phyloP scores from a whole-genome alignment of 768 basidiomycete species.

The Crucibulum laeve region DNA sequence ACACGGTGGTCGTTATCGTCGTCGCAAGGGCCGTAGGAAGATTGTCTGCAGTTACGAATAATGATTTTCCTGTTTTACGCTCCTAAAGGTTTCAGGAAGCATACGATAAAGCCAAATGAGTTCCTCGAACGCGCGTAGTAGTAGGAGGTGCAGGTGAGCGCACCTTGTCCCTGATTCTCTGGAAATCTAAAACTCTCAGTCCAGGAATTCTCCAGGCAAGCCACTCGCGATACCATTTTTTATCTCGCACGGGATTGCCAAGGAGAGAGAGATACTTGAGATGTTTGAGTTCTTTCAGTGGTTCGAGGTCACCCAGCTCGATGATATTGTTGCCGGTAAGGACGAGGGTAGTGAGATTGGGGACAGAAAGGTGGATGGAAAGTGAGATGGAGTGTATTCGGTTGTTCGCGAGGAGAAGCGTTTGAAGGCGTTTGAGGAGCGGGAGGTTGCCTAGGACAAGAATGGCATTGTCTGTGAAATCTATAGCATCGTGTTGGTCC shows the following conservation, averaged over 20 bases:
- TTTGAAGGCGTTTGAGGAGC: conserved; percentile 76
- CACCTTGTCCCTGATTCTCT: conserved; percentile 93
- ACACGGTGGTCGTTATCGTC: conserved; percentile 69
- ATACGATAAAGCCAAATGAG: conserved; percentile 9
- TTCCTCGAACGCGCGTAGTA: conserved; percentile 18
- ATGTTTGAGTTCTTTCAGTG: conserved; percentile 68
- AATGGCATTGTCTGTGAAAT: conserved; percentile 91
- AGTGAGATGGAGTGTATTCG: conserved; percentile 80
- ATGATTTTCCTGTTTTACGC: conserved; percentile 63
- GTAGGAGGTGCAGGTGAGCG: conserved; percentile 39
- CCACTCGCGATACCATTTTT: conserved; percentile 97
- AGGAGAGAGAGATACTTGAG: conserved; percentile 75
- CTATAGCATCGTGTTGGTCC: conserved; percentile 94
- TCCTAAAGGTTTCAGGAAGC: conserved; percentile 48
- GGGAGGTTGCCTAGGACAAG: conserved; percentile 80
- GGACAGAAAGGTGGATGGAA: conserved; percentile 77
- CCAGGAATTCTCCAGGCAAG: conserved; percentile 83
- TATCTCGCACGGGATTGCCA: conserved; percentile 83
- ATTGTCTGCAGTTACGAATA: conserved; percentile 80
- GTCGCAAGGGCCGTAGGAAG: conserved; percentile 78
- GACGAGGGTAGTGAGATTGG: conserved; percentile 79
- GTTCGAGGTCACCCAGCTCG: conserved; percentile 83
- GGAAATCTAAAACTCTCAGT: conserved; percentile 91
- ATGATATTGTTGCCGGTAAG: conserved; percentile 79
- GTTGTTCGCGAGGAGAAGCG: conserved; percentile 87